Evolutionary conservation across 306 rosid species (phyloP).

Genomic region (Neltuma alba): DNA sequence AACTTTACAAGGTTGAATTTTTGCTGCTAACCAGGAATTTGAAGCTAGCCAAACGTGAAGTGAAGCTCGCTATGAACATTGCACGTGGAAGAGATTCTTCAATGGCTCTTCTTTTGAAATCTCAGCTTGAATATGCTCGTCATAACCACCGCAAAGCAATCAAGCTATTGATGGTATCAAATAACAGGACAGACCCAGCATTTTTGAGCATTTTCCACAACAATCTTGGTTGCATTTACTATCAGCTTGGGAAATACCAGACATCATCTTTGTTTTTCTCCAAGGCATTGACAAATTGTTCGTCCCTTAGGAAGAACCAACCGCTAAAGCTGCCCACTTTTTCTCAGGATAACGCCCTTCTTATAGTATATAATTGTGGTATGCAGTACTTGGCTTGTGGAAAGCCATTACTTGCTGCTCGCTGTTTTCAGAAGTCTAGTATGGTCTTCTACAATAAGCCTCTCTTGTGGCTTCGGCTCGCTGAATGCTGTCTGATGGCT

Average conservation of each 20-base stretch:
- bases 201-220: constrained; percentile 83
- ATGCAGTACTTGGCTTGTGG: constrained; percentile 89
- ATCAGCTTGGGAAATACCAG: constrained; percentile 95
- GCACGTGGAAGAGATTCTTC: constrained; percentile 89
- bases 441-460: constrained; percentile 83
- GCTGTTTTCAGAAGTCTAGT: constrained; percentile 92
- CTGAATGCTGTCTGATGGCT: constrained; percentile 99
- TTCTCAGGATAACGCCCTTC: constrained; percentile 83
- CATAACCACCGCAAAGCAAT: constrained; percentile 94
- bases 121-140: constrained; percentile 95
- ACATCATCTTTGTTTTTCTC: constrained; percentile 82
- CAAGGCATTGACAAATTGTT: constrained; percentile 74
- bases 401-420: constrained; percentile 87
- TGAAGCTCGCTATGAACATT: constrained; percentile 93
- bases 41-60: constrained; percentile 95
- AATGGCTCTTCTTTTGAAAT: constrained; percentile 94
- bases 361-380: constrained; percentile 84
- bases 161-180: constrained; percentile 91
- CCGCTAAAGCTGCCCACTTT: constrained; percentile 63
- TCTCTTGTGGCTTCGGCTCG: constrained; percentile 92
- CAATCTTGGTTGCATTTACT: constrained; percentile 94
- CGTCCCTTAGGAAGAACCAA: constrained; percentile 79
- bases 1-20: constrained; percentile 84
- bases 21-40: constrained; percentile 84
- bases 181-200: constrained; percentile 67